Percentiles rank a stretch among this genome's conserved stretches.
phyloP scores from a whole-genome alignment of 2,329 filamentous ascomycete species.

The Huntiella moniliformis region DNA sequence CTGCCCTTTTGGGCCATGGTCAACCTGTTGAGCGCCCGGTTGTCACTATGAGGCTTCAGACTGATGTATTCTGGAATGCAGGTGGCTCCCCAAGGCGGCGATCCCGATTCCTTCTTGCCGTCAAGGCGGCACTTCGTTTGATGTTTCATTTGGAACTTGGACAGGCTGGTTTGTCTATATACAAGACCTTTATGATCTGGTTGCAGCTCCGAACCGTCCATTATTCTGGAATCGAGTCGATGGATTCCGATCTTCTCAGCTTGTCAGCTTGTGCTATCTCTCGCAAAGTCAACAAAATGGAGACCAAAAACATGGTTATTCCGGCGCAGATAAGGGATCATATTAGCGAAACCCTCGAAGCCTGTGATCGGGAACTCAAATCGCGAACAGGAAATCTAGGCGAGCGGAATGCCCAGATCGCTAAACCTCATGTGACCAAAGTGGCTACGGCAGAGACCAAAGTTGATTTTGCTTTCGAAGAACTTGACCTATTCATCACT shows the following conservation, averaged over 20 bases:
- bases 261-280: conserved; percentile 26
- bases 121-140: conserved; percentile 32
- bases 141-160: neutral
- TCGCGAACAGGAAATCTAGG: conserved; percentile 4
- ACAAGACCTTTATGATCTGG: conserved; percentile 33
- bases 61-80: conserved; percentile 29
- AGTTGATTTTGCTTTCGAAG: too few species aligned
- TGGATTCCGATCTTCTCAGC: conserved; percentile 18
- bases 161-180: conserved; percentile 15
- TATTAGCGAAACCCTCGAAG: conserved; percentile 18
- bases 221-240: conserved; percentile 7
- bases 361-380: conserved; percentile 13
- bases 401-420: too few species aligned
- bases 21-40: conserved; percentile 13
- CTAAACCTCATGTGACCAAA: too few species aligned
- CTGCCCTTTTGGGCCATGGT: conserved; percentile 23
- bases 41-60: conserved; percentile 33
- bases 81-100: conserved; percentile 26
- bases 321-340: conserved; percentile 17
- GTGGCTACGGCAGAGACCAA: too few species aligned
- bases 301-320: neutral
- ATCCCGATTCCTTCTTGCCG: conserved; percentile 34
- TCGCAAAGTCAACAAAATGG: conserved; percentile 24
- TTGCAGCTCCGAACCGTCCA: conserved; percentile 23
- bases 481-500: too few species aligned